Base-by-base conservation (phyloP, 768 basidiomycete genomes). In the Suillus subalutaceus region DNA sequence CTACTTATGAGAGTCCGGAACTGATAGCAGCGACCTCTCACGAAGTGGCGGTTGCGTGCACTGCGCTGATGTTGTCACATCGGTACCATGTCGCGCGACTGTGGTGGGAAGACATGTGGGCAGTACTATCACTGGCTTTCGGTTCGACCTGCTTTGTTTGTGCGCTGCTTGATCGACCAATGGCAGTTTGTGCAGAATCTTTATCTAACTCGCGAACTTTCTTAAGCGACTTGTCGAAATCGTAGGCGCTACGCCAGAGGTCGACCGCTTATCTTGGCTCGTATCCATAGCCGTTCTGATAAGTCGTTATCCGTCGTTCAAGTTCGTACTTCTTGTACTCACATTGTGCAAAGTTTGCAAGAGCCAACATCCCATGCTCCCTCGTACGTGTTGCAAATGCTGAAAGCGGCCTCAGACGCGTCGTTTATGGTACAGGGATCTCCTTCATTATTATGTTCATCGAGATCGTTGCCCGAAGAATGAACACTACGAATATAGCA, bases 31-130 rank as follows among this genome's bases (percentile, higher is more conserved):
- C 55, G 30, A 30, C 32, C 8, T 71, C 70, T 23, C 74, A 76
- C 6, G 20, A 65, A 4, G 52, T 71, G 1, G 74, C 76, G 30
- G 69, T 77, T 20, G 52, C 63, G 23, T 63, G 67, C 62, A 78
- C 75, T 15, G 7, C 67, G 3, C 70, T 76, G 23, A 67, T 72
- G 59, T 16, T 78, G 13, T 4, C 20, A 8, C 72, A 72, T 64
- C 70, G 73, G 26, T 71, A 69, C 68, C 55, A 68, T 50, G 69
- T 66, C 55, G 32, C 63, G 3, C 61, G 50, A 30, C 71, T 78
- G 37, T 71, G 76, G 71, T 77, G 75, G 35, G 75, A 78, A 44
- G 76, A 77, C 37, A 65, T 56, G 4, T 72, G 68, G 69, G 73
- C 73, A 10, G 57, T 62, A 18, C 53, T 74, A 2, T 76, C 73